These are phyloP conservation scores for Brettanomyces nanus DNA, from an alignment of 805 yeast genomes.

Conservation along the genomic window DNA sequence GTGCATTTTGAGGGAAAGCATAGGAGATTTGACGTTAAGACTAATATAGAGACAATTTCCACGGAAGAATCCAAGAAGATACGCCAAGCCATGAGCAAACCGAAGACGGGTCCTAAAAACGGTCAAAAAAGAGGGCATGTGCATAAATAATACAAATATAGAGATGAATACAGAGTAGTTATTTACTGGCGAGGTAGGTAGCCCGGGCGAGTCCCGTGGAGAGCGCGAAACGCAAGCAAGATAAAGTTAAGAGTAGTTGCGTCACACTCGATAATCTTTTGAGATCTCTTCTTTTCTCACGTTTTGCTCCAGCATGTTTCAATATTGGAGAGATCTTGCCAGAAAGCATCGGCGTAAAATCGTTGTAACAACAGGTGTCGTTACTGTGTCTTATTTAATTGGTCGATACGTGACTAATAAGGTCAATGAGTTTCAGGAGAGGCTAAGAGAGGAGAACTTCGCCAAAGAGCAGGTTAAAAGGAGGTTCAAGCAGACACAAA, in stretches of 20 bases:
- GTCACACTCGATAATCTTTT: too few species aligned
- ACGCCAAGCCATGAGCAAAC: not conserved
- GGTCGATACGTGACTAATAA: conserved; percentile 35
- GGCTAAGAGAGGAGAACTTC: conserved; percentile 47
- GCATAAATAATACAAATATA: too few species aligned
- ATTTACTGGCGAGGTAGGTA: too few species aligned
- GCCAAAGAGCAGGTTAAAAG: conserved; percentile 66
- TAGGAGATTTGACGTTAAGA: conserved; percentile 33
- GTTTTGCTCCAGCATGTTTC: conserved; percentile 27
- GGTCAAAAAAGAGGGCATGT: not conserved
- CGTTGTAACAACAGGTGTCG: conserved; percentile 34
- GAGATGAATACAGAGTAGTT: too few species aligned
- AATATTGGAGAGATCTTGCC: conserved; percentile 28
- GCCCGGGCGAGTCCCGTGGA: too few species aligned
- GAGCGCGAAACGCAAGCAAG: too few species aligned
- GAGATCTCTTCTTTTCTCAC: too few species aligned
- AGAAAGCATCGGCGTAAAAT: conserved; percentile 38
- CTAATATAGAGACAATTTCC: too few species aligned
- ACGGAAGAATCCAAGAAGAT: not conserved
- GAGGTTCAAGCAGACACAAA: conserved; percentile 85
- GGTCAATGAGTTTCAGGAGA: conserved; percentile 41
- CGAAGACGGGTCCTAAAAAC: not conserved
- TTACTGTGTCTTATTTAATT: conserved; percentile 37
- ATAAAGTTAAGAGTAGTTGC: too few species aligned
- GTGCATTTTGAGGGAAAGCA: conserved; percentile 47